phyloP scores from a whole-genome alignment of 176 grass and related monocot species.

The Luzula sylvatica region DNA sequence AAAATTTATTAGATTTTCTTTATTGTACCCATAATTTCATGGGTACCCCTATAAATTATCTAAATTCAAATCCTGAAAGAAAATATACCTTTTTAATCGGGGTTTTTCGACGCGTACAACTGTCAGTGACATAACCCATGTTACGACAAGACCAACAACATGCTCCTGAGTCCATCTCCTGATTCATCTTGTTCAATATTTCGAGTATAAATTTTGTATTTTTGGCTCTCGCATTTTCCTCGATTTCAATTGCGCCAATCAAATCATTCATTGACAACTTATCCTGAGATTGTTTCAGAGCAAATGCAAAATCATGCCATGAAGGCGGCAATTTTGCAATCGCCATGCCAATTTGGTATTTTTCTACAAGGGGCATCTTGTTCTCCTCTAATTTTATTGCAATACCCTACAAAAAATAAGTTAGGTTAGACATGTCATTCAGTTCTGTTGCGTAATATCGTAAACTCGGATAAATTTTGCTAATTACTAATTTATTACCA shows the following conservation, averaged over 20 bases:
- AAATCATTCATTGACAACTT: conserved; percentile 5
- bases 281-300: not conserved
- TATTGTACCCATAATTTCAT: too few species aligned
- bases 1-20: too few species aligned
- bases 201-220: not conserved
- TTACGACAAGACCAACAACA: conserved; percentile 3
- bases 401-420: not conserved
- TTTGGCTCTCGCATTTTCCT: conserved; percentile 2
- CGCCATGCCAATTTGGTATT: not conserved
- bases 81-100: not conserved
- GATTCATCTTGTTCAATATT: not conserved
- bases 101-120: conserved; percentile 1
- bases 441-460: too few species aligned
- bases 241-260: not conserved
- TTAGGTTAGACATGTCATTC: not conserved
- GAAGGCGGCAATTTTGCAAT: conserved; percentile 8
- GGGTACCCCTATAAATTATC: too few species aligned
- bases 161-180: not conserved
- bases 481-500: too few species aligned
- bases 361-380: not conserved
- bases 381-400: not conserved
- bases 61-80: not conserved
- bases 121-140: not conserved
- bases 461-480: too few species aligned
- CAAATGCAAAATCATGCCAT: not conserved